phyloP scores from a whole-genome alignment of 345 rosid genomes.

The Eucalyptus tenuipes region DNA sequence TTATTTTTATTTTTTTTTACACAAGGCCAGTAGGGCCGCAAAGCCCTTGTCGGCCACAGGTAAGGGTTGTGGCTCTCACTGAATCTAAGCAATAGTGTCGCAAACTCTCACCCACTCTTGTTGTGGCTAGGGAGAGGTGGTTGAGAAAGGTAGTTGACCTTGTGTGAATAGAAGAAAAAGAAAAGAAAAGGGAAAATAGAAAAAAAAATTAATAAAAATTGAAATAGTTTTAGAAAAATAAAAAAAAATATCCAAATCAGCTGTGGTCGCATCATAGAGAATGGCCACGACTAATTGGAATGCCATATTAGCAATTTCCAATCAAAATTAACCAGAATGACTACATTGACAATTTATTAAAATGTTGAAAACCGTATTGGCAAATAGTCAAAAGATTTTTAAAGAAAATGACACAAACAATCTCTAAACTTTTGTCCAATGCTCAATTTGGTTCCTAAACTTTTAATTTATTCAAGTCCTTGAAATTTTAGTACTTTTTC shows the following conservation, averaged over 20 bases:
- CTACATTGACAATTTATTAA: neutral
- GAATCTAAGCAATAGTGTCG: rapidly evolving
- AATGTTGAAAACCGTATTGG: no score
- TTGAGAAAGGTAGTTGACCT: neutral
- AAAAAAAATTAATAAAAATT: no score
- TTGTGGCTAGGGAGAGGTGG: neutral
- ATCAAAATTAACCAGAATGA: neutral
- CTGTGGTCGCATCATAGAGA: no score
- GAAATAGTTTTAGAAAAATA: neutral
- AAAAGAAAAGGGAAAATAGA: neutral
- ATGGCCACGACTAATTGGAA: neutral
- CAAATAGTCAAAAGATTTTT: neutral
- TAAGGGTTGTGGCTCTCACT: neutral
- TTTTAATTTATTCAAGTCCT: no score
- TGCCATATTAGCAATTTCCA: no score
- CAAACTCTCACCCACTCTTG: neutral
- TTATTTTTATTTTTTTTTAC: neutral
- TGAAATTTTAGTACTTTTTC: no score
- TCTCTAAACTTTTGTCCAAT: no score
- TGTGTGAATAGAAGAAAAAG: neutral
- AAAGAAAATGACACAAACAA: no score
- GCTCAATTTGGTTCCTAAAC: no score
- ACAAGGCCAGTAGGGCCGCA: rapidly evolving
- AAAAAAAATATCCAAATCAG: neutral
- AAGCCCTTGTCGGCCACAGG: rapidly evolving